Conservation (phyloP, 805 yeast genomes). For the Candida adriatica region DNA sequence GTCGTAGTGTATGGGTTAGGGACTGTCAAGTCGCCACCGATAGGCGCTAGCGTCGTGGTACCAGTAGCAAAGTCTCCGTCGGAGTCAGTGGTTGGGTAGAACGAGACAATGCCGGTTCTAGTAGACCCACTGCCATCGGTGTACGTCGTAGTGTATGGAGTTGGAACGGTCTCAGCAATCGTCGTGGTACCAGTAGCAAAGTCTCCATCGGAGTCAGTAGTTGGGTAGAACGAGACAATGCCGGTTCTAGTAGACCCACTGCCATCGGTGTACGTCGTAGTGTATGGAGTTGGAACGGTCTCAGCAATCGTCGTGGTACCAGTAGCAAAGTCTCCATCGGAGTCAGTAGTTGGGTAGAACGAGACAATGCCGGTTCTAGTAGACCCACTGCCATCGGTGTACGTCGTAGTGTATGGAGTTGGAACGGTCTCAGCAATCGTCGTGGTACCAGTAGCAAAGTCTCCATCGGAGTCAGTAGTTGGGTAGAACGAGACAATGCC, state of each 20-base stretch:
- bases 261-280: constrained; percentile 8
- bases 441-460: constrained; percentile 2
- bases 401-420: constrained; percentile 7
- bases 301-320: constrained; percentile 2
- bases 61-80: constrained; percentile 2
- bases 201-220: constrained; percentile 6
- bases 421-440: constrained; percentile 3
- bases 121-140: constrained; percentile 2
- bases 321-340: constrained; percentile 3
- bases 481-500: constrained; percentile 7
- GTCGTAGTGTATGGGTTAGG: no score
- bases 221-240: constrained; percentile 6
- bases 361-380: constrained; percentile 6
- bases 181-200: constrained; percentile 6
- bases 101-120: constrained; percentile 3
- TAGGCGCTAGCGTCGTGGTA: neutral
- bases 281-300: constrained; percentile 9
- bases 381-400: constrained; percentile 5
- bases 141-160: constrained; percentile 6
- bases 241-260: constrained; percentile 6
- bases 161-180: constrained; percentile 2
- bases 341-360: constrained; percentile 4
- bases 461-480: constrained; percentile 6
- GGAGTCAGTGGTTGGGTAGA: constrained; percentile 2
- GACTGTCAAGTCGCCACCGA: constrained; percentile 3